Base-by-base conservation (phyloP, 1,284 basidiomycete genomes). In the Entoloma clypeatum region DNA sequence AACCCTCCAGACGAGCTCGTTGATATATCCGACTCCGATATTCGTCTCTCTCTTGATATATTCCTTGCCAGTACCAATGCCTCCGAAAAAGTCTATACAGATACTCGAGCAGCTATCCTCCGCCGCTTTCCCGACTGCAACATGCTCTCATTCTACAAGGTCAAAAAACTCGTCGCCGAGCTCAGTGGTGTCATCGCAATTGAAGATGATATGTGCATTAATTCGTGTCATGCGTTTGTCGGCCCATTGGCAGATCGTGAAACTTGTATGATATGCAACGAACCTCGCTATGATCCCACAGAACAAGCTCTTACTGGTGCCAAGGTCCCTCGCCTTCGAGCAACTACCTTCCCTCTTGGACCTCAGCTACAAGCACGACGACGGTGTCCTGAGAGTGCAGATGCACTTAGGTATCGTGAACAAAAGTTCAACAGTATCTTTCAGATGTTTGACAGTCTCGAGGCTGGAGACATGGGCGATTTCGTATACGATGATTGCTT, bases 181-280 rank as follows among this genome's bases (percentile, higher is more conserved):
- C 36, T 66, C 1, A 62, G 45, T 19, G 62, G 64, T 3, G 45
- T 69, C 5, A 28, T 39, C 6, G 42, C 58, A 0, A 56, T 68
- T 10, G 11, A 47, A 0, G 18, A 56, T 7, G 55, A 67, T 35
- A 69, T 69, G 64, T 68, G 67, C 37, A 28, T 43, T 2, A 59
- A 64, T 21, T 46, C 56, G 0, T 70, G 66, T 38, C 38, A 59
- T 7, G 63, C 59, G 4, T 69, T 55, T 37, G 64, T 63, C 1
- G 63, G 67, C 0, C 62, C 61, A 1, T 60, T 54, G 22, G 7
- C 24, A 0, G 17, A 52, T 0, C 47, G 56, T 0, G 44, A 58
- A 0, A 4, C 3, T 0, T 69, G 65, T 36, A 47, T 48, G 0
- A 30, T 39, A 1, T 66, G 65, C 39, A 14, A 17, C 1, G 36